Percentiles rank a stretch among this genome's conserved stretches.
These are phyloP conservation scores for Pestalotiopsis sp. DNA, from an alignment of 2,329 filamentous ascomycete genomes.

Conservation along the genomic window DNA sequence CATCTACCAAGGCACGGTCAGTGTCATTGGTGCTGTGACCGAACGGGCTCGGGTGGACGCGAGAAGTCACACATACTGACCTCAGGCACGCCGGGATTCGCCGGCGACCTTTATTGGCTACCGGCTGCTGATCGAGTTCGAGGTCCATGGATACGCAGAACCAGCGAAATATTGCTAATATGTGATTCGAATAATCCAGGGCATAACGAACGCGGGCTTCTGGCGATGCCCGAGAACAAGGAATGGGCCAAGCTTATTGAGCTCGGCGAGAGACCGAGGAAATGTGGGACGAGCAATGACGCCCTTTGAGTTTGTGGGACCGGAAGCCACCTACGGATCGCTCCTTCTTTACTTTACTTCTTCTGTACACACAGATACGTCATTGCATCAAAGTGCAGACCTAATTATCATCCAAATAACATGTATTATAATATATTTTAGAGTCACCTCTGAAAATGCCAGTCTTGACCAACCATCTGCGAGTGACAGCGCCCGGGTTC, in stretches of 20 bases:
- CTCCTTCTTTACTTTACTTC: background rate
- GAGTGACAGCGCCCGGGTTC: too few relatives aligned
- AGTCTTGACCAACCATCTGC: too few relatives aligned
- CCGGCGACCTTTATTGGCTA: background rate
- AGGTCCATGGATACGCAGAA: background rate
- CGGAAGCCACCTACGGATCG: background rate
- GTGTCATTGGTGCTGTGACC: background rate
- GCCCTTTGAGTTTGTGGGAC: background rate
- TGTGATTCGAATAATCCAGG: background rate
- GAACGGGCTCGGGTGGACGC: background rate
- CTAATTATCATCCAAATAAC: too few relatives aligned
- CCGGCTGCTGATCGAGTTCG: conserved; percentile 2
- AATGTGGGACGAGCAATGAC: background rate
- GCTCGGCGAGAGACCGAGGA: background rate
- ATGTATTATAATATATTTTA: too few relatives aligned
- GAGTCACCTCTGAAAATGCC: too few relatives aligned
- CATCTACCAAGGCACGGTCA: background rate
- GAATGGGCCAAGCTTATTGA: background rate
- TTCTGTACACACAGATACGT: background rate
- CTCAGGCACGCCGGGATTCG: conserved; percentile 8
- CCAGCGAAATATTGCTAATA: background rate
- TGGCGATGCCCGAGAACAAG: background rate
- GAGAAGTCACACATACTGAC: background rate
- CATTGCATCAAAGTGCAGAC: too few relatives aligned
- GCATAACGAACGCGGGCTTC: background rate